Evolutionary conservation across 2,329 filamentous ascomycete genomes (phyloP).

Genomic region (Diplodia seriata): DNA sequence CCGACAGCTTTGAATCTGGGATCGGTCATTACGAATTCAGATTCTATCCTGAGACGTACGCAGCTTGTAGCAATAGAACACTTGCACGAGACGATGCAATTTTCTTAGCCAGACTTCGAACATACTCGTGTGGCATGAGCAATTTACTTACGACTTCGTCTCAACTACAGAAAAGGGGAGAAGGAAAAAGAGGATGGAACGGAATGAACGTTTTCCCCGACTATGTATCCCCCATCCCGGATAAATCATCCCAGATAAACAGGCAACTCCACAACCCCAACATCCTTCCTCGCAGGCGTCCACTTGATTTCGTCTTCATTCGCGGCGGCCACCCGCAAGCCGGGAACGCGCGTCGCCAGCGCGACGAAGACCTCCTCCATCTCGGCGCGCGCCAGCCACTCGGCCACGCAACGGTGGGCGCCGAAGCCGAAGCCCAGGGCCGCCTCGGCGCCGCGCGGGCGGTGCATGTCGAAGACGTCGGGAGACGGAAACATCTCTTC

Average conservation of each 20-base stretch:
- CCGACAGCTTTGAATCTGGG: too few relatives aligned
- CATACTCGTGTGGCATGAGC: too few relatives aligned
- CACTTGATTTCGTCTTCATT: conserved; percentile 52
- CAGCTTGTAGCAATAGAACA: too few relatives aligned
- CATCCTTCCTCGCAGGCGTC: conserved; percentile 49
- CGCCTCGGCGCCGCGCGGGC: conserved; percentile 42
- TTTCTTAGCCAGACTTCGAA: too few relatives aligned
- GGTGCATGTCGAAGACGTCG: conserved; percentile 52
- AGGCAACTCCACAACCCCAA: conserved; percentile 52
- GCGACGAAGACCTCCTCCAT: conserved; percentile 55
- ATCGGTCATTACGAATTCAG: too few relatives aligned
- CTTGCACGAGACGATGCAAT: too few relatives aligned
- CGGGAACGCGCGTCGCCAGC: conserved; percentile 50
- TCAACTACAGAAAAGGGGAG: too few relatives aligned
- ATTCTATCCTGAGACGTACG: too few relatives aligned
- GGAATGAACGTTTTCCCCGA: too few relatives aligned
- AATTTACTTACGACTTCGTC: too few relatives aligned
- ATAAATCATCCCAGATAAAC: conserved; percentile 35
- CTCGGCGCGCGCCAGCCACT: conserved; percentile 54
- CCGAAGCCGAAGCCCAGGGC: conserved; percentile 53
- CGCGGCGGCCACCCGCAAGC: conserved; percentile 48
- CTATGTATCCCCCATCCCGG: too few relatives aligned
- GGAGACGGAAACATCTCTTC: conserved; percentile 37
- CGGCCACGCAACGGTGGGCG: conserved; percentile 56
- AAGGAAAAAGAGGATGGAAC: too few relatives aligned